Base-by-base conservation (phyloP, 495 filamentous ascomycete genomes). In the Xylaria longipes region DNA sequence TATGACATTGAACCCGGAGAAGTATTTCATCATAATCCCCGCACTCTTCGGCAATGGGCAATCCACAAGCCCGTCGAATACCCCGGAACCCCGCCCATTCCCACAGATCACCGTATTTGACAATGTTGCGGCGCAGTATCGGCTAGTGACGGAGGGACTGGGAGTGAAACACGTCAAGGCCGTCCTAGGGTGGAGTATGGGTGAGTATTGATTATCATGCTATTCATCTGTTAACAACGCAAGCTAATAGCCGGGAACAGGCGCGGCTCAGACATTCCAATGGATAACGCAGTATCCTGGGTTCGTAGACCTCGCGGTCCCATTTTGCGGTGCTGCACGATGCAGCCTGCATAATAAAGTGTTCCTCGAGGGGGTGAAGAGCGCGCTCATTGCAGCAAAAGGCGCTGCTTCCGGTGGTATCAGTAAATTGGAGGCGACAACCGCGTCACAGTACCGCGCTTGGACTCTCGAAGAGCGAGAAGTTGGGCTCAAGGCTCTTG, bases 41-140 rank as follows among this genome's bases (percentile, higher is more conserved):
- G 91, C 90, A 1, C 82, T 93, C 5, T 92, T 94, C 69, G 91
- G 91, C 6, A 92, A 93, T 73, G 89, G 91, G 39, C 87, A 94
- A 79, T 92, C 90, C 0, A 89, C 87, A 0, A 92, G 90, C 3
- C 91, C 91, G 3, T 92, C 90, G 8, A 90, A 87, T 65, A 81
- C 86, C 0, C 50, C 60, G 5, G 74, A 75, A 25, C 82, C 85
- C 14, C 82, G 80, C 17, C 85, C 87, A 6, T 93, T 91, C 69
- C 91, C 91, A 0, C 85, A 82, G 56, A 83, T 89, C 33, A 86
- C 87, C 7, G 87, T 92, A 75, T 89, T 90, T 74, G 91, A 93
- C 73, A 93, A 92, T 73, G 89, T 93, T 3, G 83, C 85, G 15
- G 91, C 91, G 5, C 91, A 93, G 75, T 77, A 93, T 72, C 81